Conservation (phyloP, 805 yeast species). For the Ogataea salicorniae region DNA sequence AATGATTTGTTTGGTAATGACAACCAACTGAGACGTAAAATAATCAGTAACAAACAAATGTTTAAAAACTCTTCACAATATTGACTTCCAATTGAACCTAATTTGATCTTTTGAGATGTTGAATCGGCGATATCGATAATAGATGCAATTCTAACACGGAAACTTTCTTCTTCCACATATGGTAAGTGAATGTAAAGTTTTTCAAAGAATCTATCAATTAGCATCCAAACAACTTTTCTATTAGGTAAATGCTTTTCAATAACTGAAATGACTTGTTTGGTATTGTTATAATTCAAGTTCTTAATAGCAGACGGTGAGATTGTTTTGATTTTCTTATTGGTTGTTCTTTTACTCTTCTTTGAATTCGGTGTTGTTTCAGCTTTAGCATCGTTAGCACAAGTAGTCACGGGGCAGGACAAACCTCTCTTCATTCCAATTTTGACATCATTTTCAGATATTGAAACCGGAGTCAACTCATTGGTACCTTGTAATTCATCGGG, state of each 20-base stretch:
- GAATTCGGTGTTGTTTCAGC: not conserved
- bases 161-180: conserved; percentile 53
- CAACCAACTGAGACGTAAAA: conserved; percentile 51
- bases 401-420: conserved; percentile 18
- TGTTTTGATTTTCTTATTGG: conserved; percentile 22
- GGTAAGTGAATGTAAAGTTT: conserved; percentile 63
- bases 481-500: not conserved
- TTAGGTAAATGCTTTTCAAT: conserved; percentile 48
- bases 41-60: conserved; percentile 47
- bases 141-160: conserved; percentile 37
- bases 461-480: conserved; percentile 14
- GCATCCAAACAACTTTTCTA: conserved; percentile 48
- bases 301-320: conserved; percentile 31
- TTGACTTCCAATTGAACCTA: conserved; percentile 29
- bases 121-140: conserved; percentile 40
- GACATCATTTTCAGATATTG: conserved; percentile 2
- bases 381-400: conserved; percentile 8
- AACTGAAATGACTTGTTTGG: conserved; percentile 34
- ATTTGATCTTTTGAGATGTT: conserved; percentile 27
- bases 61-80: conserved; percentile 41
- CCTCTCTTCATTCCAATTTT: conserved; percentile 7
- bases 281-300: conserved; percentile 35
- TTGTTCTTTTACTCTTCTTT: conserved; percentile 11
- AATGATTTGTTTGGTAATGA: conserved; percentile 41
- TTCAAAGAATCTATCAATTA: conserved; percentile 55